Conservation (phyloP, 164 flowering plant species). For the Euptelea pleiosperma region DNA sequence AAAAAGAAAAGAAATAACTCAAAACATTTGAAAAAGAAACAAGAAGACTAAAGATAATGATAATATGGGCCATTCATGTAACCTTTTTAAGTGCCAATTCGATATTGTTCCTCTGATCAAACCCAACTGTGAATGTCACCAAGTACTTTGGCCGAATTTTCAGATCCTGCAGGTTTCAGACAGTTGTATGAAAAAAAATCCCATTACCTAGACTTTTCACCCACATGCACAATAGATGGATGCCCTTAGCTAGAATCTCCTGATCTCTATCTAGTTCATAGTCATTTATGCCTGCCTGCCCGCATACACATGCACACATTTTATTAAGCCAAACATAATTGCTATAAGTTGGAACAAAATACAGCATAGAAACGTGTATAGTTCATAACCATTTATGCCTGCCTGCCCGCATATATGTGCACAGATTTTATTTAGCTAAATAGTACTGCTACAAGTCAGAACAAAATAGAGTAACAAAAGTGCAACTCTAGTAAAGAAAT, state of each 20-base stretch:
- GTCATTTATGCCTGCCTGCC: too few relatives aligned
- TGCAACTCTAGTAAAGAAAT: too few relatives aligned
- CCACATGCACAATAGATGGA: slow-evolving; percentile 6
- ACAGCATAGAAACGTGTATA: too few relatives aligned
- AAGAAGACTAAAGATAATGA: not conserved
- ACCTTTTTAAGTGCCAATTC: slow-evolving; percentile 86
- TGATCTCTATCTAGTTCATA: too few relatives aligned
- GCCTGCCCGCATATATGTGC: too few relatives aligned
- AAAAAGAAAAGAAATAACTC: slow-evolving; percentile 19
- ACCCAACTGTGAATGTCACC: slow-evolving; percentile 85
- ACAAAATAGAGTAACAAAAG: too few relatives aligned
- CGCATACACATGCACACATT: not conserved
- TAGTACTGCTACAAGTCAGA: too few relatives aligned
- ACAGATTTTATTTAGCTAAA: too few relatives aligned
- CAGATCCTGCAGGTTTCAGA: slow-evolving; percentile 64
- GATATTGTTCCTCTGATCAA: slow-evolving; percentile 62
- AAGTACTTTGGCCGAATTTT: slow-evolving; percentile 68
- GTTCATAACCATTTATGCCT: too few relatives aligned
- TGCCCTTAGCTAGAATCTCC: too few relatives aligned
- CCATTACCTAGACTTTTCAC: slow-evolving; percentile 1
- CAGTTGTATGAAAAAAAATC: not conserved
- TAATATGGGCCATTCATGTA: not conserved
- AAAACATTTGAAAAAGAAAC: slow-evolving; percentile 11
- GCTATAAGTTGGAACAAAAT: not conserved
- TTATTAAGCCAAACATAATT: not conserved